Evolutionary conservation across 176 grass and related monocot genomes (phyloP).

Genomic region (Metroxylon sagu): DNA sequence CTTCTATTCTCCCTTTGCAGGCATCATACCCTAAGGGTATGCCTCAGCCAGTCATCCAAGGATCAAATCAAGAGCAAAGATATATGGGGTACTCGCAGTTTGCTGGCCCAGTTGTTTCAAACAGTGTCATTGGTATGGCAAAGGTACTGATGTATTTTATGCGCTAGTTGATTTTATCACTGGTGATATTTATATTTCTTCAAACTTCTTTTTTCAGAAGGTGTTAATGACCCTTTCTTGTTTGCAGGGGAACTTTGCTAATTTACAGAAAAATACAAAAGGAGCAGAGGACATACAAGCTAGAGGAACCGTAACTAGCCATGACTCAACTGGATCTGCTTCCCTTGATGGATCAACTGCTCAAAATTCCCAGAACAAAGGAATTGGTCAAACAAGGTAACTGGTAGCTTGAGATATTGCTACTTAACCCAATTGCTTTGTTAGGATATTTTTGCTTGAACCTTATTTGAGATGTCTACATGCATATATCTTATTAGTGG

Average conservation of each 20-base stretch:
- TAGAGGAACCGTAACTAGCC: conserved; percentile 35
- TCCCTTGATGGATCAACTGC: conserved; percentile 50
- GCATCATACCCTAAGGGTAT: conserved; percentile 31
- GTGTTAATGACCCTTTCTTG: background rate
- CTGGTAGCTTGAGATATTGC: background rate
- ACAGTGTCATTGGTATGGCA: conserved; percentile 25
- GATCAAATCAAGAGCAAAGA: conserved; percentile 39
- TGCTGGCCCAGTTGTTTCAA: conserved; percentile 35
- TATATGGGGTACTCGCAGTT: conserved; percentile 5
- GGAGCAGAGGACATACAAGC: conserved; percentile 55
- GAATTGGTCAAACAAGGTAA: conserved; percentile 17
- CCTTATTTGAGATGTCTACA: background rate
- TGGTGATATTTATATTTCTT: conserved; percentile 3
- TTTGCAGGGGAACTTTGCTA: conserved; percentile 12
- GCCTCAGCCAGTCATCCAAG: conserved; percentile 35
- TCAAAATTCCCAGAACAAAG: conserved; percentile 14
- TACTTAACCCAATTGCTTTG: too few relatives aligned
- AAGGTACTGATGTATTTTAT: conserved; percentile 31
- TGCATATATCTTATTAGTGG: background rate
- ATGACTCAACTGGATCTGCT: conserved; percentile 34
- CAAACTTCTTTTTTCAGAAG: background rate
- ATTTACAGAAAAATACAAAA: conserved; percentile 49
- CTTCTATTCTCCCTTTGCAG: conserved; percentile 26
- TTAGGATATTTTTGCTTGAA: too few relatives aligned
- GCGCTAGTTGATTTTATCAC: conserved; percentile 3